phyloP scores from a whole-genome alignment of 2,329 filamentous ascomycete species.

The Cadophora luteo-olivacea region DNA sequence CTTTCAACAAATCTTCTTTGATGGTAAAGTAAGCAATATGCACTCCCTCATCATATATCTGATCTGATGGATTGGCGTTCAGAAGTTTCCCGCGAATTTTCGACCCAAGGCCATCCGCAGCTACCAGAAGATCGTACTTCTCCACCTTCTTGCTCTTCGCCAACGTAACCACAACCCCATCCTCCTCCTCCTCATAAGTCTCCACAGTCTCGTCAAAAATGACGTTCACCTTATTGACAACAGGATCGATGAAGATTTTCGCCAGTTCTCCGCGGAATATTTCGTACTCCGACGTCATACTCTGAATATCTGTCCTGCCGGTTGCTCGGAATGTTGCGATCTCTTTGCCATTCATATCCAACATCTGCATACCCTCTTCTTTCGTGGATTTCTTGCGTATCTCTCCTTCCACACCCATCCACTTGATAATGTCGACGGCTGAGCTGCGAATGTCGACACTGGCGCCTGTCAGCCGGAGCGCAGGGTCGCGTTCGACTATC shows the following conservation, averaged over 20 bases:
- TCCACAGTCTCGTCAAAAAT: constrained; percentile 43
- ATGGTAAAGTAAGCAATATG: constrained; percentile 49
- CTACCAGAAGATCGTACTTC: constrained; percentile 58
- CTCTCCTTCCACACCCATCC: constrained; percentile 56
- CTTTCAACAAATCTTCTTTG: constrained; percentile 24
- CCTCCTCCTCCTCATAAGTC: constrained; percentile 35
- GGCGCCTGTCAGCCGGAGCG: constrained; percentile 54
- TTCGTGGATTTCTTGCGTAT: constrained; percentile 50
- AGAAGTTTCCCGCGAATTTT: constrained; percentile 53
- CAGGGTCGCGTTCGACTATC: constrained; percentile 50
- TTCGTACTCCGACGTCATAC: constrained; percentile 52
- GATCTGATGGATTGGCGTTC: constrained; percentile 33
- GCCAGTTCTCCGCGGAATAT: constrained; percentile 53
- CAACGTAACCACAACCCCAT: constrained; percentile 44
- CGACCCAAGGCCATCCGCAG: constrained; percentile 61
- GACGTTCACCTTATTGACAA: constrained; percentile 39
- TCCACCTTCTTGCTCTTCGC: constrained; percentile 21
- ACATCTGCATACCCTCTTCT: constrained; percentile 54
- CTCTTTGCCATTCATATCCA: constrained; percentile 48
- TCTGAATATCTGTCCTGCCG: constrained; percentile 37
- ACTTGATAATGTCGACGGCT: constrained; percentile 56
- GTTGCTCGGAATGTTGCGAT: constrained; percentile 49
- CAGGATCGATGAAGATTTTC: constrained; percentile 48
- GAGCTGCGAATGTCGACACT: constrained; percentile 61
- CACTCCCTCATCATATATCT: constrained; percentile 30